Evolutionary conservation across 257 asterid species (phyloP).

Genomic region (Solanum chmielewskii): DNA sequence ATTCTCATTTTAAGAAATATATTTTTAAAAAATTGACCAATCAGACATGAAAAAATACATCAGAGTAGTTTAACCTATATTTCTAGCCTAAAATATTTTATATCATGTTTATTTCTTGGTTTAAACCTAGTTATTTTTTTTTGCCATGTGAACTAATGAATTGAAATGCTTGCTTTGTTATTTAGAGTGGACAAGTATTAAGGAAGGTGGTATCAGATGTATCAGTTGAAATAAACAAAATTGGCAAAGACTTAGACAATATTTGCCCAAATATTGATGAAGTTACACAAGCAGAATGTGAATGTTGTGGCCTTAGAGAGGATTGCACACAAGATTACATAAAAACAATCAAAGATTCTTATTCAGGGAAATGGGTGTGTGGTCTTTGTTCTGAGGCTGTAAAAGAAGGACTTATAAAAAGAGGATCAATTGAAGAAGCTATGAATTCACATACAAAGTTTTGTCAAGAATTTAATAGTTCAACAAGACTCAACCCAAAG

Average conservation of each 20-base stretch:
- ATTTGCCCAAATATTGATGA: slow-evolving; percentile 42
- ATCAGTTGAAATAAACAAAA: slow-evolving; percentile 37
- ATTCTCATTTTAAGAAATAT: too few species aligned
- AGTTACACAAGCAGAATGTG: slow-evolving; percentile 73
- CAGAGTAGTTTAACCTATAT: too few species aligned
- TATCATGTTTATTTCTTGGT: not conserved
- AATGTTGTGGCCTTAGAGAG: slow-evolving; percentile 84
- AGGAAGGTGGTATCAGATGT: slow-evolving; percentile 45
- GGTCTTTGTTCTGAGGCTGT: slow-evolving; percentile 91
- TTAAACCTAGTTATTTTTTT: not conserved
- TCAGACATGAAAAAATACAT: too few species aligned
- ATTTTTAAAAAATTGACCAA: too few species aligned
- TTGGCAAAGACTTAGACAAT: not conserved
- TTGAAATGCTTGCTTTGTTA: not conserved
- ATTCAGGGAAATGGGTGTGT: slow-evolving; percentile 56
- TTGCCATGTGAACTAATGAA: not conserved
- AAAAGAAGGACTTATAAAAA: slow-evolving; percentile 54
- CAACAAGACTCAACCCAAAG: slow-evolving; percentile 72
- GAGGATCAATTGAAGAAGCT: slow-evolving; percentile 39
- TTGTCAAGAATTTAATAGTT: slow-evolving; percentile 52
- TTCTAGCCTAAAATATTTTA: too few species aligned
- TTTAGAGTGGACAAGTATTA: not conserved
- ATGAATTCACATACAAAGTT: slow-evolving; percentile 58
- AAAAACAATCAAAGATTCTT: slow-evolving; percentile 30
- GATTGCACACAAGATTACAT: slow-evolving; percentile 76